These are phyloP conservation scores for Sarocladium brachiariae DNA, from an alignment of 2,329 filamentous ascomycete genomes.

Conservation along the genomic window DNA sequence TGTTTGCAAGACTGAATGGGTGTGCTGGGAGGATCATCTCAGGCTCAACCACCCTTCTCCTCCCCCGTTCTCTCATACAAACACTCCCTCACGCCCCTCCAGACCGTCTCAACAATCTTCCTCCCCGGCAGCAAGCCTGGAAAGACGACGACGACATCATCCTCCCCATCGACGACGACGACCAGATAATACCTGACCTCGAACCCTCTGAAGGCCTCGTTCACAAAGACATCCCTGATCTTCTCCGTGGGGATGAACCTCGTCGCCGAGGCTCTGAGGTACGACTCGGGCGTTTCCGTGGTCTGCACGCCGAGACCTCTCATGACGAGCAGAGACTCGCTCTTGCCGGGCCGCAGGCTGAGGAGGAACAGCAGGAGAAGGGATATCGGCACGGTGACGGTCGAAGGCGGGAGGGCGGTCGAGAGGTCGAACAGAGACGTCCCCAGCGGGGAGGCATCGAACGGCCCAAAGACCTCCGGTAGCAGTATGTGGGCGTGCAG, in stretches of 20 bases:
- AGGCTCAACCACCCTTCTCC: conserved; percentile 21
- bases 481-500: conserved; percentile 24
- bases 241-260: conserved; percentile 79
- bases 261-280: conserved; percentile 45
- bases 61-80: conserved; percentile 53
- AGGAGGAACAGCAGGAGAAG: conserved; percentile 34
- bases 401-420: conserved; percentile 29
- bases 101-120: conserved; percentile 76
- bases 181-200: conserved; percentile 85
- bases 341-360: conserved; percentile 41
- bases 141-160: conserved; percentile 90
- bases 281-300: conserved; percentile 54
- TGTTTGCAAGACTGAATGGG: no score
- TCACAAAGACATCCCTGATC: conserved; percentile 89
- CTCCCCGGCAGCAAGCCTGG: conserved; percentile 69
- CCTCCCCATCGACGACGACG: conserved; percentile 83
- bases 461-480: conserved; percentile 13
- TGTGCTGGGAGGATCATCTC: no score
- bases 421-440: conserved; percentile 25
- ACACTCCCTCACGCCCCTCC: conserved; percentile 77
- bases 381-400: conserved; percentile 32
- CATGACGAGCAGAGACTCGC: conserved; percentile 84
- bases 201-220: conserved; percentile 91
- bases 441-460: conserved; percentile 19
- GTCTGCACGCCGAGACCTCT: conserved; percentile 89